These are phyloP conservation scores for Trichoderma hamatum DNA, from an alignment of 2,329 filamentous ascomycete species.

Conservation along the genomic window DNA sequence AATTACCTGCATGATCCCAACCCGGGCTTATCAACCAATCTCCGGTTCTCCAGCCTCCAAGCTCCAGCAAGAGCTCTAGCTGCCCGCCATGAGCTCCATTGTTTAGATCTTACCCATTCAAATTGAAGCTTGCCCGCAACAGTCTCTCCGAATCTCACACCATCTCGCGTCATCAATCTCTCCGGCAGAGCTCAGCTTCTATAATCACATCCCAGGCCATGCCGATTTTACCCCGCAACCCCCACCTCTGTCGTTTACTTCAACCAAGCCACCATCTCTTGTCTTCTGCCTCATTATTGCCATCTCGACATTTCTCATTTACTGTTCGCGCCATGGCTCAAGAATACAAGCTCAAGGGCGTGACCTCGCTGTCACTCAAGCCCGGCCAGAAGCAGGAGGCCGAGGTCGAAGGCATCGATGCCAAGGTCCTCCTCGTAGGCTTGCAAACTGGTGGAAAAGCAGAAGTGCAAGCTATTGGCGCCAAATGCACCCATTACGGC, in stretches of 20 bases:
- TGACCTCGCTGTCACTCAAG: constrained; percentile 73
- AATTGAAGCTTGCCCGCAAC: neutral
- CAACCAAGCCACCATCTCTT: neutral
- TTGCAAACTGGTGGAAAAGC: constrained; percentile 9
- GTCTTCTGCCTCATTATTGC: neutral
- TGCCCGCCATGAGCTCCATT: neutral
- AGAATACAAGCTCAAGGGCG: constrained; percentile 73
- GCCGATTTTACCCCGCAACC: constrained; percentile 28
- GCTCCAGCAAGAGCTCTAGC: neutral
- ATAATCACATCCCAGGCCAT: constrained; percentile 7
- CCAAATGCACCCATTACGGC: constrained; percentile 90
- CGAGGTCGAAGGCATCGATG: constrained; percentile 85
- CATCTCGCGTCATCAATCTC: constrained; percentile 5
- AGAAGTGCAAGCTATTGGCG: constrained; percentile 62
- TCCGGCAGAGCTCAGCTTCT: constrained; percentile 23
- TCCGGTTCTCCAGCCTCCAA: neutral
- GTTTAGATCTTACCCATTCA: neutral
- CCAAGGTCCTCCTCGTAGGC: constrained; percentile 77
- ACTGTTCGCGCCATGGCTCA: constrained; percentile 51
- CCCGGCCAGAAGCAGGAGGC: constrained; percentile 84
- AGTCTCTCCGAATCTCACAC: constrained; percentile 1
- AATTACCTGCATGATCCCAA: neutral
- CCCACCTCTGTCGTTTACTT: constrained; percentile 23
- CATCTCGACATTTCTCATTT: constrained; percentile 33
- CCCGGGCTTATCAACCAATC: constrained; percentile 6